Conservation (phyloP, 768 basidiomycete species). For the Bullera alba region DNA sequence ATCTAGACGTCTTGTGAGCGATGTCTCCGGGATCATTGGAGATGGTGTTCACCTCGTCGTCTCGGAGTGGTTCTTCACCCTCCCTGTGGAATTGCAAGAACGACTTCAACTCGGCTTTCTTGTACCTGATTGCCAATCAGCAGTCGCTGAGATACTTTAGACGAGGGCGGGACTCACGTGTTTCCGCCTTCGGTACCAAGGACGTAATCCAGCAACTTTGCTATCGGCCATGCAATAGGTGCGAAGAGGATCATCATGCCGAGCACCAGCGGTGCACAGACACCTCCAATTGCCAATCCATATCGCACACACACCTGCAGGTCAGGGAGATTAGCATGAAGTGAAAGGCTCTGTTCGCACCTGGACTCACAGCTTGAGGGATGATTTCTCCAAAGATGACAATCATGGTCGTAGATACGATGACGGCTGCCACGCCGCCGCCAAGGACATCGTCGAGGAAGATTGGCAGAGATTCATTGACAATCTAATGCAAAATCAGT, state of each 20-base stretch:
- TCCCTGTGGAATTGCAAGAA: slow-evolving; percentile 49
- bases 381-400: slow-evolving; percentile 55
- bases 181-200: slow-evolving; percentile 65
- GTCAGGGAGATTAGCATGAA: background rate
- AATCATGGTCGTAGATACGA: slow-evolving; percentile 43
- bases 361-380: slow-evolving; percentile 49
- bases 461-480: slow-evolving; percentile 49
- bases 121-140: slow-evolving; percentile 18
- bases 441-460: slow-evolving; percentile 49
- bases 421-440: slow-evolving; percentile 49
- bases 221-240: slow-evolving; percentile 67
- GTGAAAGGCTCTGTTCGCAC: background rate
- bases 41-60: slow-evolving; percentile 46
- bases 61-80: slow-evolving; percentile 47
- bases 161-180: slow-evolving; percentile 39
- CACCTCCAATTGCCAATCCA: slow-evolving; percentile 72
- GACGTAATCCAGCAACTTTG: slow-evolving; percentile 67
- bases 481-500: slow-evolving; percentile 18
- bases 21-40: no score
- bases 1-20: slow-evolving; percentile 22
- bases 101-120: slow-evolving; percentile 49
- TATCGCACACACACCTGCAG: slow-evolving; percentile 62
- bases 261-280: slow-evolving; percentile 67
- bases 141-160: background rate
- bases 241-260: slow-evolving; percentile 65